Evolutionary conservation across 495 filamentous ascomycete genomes (phyloP).

Genomic region (Aspergillus avenaceus): DNA sequence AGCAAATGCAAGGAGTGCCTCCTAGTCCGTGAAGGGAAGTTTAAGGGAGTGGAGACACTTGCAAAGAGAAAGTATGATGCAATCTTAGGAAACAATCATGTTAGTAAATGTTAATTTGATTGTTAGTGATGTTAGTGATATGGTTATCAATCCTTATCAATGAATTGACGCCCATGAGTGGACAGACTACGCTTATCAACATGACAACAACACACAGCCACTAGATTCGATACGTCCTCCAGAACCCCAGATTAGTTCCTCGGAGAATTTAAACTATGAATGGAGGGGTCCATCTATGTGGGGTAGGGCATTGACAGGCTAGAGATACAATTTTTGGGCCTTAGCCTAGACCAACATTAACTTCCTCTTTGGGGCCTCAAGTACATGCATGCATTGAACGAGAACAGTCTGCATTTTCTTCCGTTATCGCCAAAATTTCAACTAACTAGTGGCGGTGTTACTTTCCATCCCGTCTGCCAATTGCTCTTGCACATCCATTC

Average conservation of each 20-base stretch:
- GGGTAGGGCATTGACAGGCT: neutral
- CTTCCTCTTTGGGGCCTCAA: neutral
- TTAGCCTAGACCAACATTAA: too few species aligned
- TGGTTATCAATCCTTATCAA: neutral
- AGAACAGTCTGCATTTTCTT: too few species aligned
- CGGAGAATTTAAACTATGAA: neutral
- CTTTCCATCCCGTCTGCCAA: constrained; percentile 27
- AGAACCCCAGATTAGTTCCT: neutral
- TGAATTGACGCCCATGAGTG: neutral
- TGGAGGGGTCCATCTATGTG: neutral
- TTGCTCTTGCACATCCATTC: constrained; percentile 63
- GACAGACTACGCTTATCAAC: neutral
- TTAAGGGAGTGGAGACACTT: neutral
- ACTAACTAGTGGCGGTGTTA: neutral
- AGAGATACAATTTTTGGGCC: neutral
- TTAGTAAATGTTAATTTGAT: neutral
- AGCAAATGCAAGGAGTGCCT: neutral
- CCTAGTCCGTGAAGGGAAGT: neutral
- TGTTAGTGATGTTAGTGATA: neutral
- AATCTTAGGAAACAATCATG: neutral
- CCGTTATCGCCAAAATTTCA: too few species aligned
- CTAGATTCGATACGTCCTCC: too few species aligned
- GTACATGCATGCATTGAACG: neutral
- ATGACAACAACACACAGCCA: neutral
- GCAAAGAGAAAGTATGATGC: neutral